These are phyloP conservation scores for Paecilomyces fulvus DNA, from an alignment of 2,329 filamentous ascomycete genomes.

Conservation along the genomic window DNA sequence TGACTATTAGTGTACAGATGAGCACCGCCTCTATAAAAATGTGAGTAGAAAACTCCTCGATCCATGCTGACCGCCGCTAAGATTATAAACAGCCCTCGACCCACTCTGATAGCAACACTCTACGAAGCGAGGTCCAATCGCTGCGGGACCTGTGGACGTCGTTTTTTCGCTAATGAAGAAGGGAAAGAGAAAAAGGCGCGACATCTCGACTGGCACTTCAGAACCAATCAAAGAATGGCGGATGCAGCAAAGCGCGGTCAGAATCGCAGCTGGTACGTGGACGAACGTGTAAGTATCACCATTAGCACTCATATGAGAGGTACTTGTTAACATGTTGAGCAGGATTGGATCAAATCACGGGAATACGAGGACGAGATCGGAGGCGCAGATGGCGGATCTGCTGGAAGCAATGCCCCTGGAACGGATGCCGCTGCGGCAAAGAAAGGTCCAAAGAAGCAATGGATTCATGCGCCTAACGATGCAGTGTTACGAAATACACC, in stretches of 20 bases:
- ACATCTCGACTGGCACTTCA: conserved; percentile 98
- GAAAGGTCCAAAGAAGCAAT: conserved; percentile 55
- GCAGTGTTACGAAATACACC: conserved; percentile 63
- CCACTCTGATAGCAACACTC: conserved; percentile 62
- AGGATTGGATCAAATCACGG: conserved; percentile 85
- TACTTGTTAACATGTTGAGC: conserved; percentile 12
- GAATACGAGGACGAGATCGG: conserved; percentile 64
- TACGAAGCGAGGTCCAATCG: conserved; percentile 78
- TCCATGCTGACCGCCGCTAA: conserved; percentile 9
- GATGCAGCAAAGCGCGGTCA: conserved; percentile 80
- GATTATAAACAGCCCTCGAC: conserved; percentile 51
- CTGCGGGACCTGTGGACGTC: conserved; percentile 83
- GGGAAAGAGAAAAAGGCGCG: conserved; percentile 79
- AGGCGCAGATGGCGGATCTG: conserved; percentile 32
- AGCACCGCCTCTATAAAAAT: conserved; percentile 64
- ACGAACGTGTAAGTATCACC: conserved; percentile 59
- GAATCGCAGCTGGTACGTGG: conserved; percentile 90
- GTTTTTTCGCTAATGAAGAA: conserved; percentile 68
- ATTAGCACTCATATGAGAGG: conserved; percentile 2
- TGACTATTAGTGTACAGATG: conserved; percentile 41
- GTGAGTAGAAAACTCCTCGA: conserved; percentile 40
- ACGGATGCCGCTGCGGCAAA: conserved; percentile 36
- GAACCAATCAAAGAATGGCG: conserved; percentile 77
- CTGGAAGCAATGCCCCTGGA: conserved; percentile 32
- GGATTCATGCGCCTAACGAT: conserved; percentile 77